Conservation (phyloP, 345 rosid species). For the Eucalyptus curtisii region DNA sequence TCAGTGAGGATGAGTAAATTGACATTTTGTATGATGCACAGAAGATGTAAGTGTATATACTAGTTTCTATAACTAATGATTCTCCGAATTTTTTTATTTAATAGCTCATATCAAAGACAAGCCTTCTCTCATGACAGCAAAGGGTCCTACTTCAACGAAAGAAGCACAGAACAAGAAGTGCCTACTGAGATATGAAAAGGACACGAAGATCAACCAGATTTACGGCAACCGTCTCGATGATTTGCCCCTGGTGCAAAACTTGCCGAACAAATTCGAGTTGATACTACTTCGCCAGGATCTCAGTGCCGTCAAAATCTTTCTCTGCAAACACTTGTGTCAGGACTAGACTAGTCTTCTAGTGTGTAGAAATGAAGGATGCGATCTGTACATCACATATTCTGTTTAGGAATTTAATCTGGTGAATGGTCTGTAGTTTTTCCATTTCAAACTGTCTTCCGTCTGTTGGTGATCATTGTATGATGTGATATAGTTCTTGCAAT, state of each 20-base stretch:
- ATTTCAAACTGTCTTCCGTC: neutral
- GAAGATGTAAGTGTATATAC: neutral
- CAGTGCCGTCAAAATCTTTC: neutral
- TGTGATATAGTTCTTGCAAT: no score
- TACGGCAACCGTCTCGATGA: slow-evolving; percentile 88
- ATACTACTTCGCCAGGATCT: neutral
- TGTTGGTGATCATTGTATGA: no score
- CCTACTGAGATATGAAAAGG: no score
- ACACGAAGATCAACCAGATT: no score
- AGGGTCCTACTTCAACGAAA: neutral
- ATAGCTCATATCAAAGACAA: slow-evolving; percentile 9
- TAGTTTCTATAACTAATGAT: neutral
- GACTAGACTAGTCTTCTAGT: neutral
- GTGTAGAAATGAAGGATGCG: neutral
- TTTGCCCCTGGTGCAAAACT: slow-evolving; percentile 37
- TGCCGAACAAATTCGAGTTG: slow-evolving; percentile 31
- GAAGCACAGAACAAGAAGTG: no score
- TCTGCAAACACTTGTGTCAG: neutral
- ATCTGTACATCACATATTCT: neutral
- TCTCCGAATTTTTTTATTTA: neutral
- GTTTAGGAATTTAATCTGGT: neutral
- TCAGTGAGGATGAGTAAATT: no score
- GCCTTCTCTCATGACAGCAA: slow-evolving; percentile 14
- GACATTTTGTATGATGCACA: no score
- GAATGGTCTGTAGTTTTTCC: no score